Percentiles rank a stretch among this genome's conserved stretches.
Conservation (phyloP, 306 rosid species). For the Prunus fruticosa region DNA sequence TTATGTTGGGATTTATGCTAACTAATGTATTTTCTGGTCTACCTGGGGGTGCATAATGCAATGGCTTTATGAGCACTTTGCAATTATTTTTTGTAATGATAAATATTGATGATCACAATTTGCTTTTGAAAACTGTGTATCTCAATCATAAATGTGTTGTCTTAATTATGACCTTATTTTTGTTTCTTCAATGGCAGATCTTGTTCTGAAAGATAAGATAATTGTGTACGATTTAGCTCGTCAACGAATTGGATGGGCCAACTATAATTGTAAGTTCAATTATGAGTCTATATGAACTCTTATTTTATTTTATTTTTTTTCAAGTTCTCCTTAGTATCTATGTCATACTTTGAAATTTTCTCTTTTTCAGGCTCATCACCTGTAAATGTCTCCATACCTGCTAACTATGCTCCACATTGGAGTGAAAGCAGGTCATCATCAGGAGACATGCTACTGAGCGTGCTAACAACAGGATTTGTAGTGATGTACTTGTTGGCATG, state of each 20-base stretch:
- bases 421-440: constrained; percentile 38
- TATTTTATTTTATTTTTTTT: neutral
- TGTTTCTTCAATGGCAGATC: constrained; percentile 52
- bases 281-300: neutral
- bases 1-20: neutral
- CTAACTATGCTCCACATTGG: constrained; percentile 76
- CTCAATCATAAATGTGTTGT: neutral
- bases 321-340: neutral
- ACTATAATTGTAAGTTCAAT: constrained; percentile 76
- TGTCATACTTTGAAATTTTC: neutral
- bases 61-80: too few relatives aligned
- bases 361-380: constrained; percentile 63
- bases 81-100: neutral
- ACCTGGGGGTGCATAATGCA: neutral
- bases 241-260: constrained; percentile 80
- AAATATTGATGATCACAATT: neutral
- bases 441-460: constrained; percentile 34
- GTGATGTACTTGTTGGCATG: constrained; percentile 32
- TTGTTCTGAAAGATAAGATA: constrained; percentile 82
- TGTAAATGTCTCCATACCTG: constrained; percentile 78
- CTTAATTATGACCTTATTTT: constrained; percentile 6
- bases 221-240: constrained; percentile 76
- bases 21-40: neutral
- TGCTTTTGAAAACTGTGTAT: neutral
- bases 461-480: constrained; percentile 40